Evolutionary conservation across 2,329 filamentous ascomycete genomes (phyloP).

Genomic region (Alternaria metachromatica): DNA sequence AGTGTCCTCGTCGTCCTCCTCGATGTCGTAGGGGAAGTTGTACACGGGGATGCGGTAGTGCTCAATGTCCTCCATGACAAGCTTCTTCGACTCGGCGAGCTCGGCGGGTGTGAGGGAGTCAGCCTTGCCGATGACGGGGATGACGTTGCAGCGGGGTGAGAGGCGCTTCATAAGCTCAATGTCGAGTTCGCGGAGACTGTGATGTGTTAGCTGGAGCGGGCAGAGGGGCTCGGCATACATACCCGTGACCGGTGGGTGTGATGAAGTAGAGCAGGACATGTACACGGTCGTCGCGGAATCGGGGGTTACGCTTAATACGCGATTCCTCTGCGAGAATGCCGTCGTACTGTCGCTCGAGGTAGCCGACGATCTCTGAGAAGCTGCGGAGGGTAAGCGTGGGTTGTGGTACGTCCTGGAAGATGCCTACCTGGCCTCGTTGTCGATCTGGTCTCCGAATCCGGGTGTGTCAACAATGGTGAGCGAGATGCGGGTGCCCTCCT

Average conservation of each 20-base stretch:
- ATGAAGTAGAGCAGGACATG: slow-evolving; percentile 99
- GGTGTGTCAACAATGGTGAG: slow-evolving; percentile 98
- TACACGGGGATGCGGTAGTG: slow-evolving; percentile 99
- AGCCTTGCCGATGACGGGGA: slow-evolving; percentile 97
- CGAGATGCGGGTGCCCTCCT: slow-evolving; percentile 97
- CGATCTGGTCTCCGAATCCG: slow-evolving; percentile 97
- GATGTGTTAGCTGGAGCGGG: slow-evolving; percentile 20
- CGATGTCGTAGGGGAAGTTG: slow-evolving; percentile 99
- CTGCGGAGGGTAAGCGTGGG: slow-evolving; percentile 55
- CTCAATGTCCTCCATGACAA: slow-evolving; percentile 99
- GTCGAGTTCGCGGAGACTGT: slow-evolving; percentile 93
- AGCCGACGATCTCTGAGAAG: slow-evolving; percentile 97
- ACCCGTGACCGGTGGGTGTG: slow-evolving; percentile 95
- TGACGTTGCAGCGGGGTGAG: slow-evolving; percentile 97
- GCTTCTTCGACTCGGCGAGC: slow-evolving; percentile 98
- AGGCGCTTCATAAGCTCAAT: slow-evolving; percentile 99
- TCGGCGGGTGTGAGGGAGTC: slow-evolving; percentile 96
- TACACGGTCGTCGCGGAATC: slow-evolving; percentile 98
- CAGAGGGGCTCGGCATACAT: slow-evolving; percentile 44
- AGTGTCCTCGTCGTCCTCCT: slow-evolving; percentile 99
- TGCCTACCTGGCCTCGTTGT: slow-evolving; percentile 92
- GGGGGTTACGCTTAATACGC: slow-evolving; percentile 99
- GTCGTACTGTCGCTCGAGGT: slow-evolving; percentile 99
- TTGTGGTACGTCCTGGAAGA: neutral
- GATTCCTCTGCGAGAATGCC: slow-evolving; percentile 99